Base-by-base conservation (phyloP, 345 rosid species). In the Acer negundo region DNA sequence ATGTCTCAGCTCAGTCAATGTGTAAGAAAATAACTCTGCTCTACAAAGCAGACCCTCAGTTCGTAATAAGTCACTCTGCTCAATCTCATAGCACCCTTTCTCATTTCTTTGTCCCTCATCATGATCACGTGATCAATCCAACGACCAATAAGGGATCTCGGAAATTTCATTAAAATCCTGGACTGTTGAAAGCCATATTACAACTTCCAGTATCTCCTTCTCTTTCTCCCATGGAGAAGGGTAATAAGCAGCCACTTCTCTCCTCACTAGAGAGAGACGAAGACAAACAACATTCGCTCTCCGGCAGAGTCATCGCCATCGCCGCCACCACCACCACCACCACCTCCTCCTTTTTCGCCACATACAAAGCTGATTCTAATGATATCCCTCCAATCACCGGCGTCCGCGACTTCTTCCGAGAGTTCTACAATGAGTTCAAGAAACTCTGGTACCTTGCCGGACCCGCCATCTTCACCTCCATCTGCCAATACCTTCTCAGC, bases 381-480 rank as follows among this genome's bases (percentile, higher is more conserved):
- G 98, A 95, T 88, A 90, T 95, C 59, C 86, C 85, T 12, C 93
- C 90, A 0, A 92, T 95, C 82, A 82, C 63, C 23, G 67, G 84
- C 74, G 22, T 77, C 74, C 61, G 78, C 0, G 93, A 79, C 28
- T 93, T 95, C 83, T 79, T 70, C 62, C 84, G 82, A 20, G 90
- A 92, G 83, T 95, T 86, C 78, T 55, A 61, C 51, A 66, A 42
- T 4, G 98, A 95, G 70, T 72, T 84, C 49, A 89, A 84, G 77
- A 93, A 90, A 80, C 86, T 95, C 4, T 92, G 99, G 99, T 89
- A 74, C 85, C 85, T 95, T 0, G 99, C 99, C 1, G 96, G 92
- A 20, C 98, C 99, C 0, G 99, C 99, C 82, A 91, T 95, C 81
- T 95, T 93, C 91, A 95, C 99, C 62, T 80, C 92, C 67, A 0